These are phyloP conservation scores for Xylogone sp. DNA, from an alignment of 2,329 filamentous ascomycete genomes.

Conservation along the genomic window DNA sequence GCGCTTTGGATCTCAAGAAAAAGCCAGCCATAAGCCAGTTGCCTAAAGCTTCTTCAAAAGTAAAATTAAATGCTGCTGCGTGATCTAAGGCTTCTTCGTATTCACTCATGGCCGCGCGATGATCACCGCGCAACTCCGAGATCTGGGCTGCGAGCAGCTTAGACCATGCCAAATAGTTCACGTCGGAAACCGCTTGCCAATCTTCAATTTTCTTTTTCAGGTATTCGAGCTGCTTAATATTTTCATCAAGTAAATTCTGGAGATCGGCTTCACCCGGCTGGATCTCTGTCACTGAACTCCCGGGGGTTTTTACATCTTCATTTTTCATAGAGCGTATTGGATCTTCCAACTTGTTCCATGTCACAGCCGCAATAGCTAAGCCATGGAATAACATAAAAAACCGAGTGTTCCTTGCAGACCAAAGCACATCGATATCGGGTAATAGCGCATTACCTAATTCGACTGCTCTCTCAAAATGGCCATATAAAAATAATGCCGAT, in stretches of 20 bases:
- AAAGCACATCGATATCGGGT: conserved; percentile 45
- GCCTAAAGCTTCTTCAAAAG: conserved; percentile 68
- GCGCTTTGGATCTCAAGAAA: conserved; percentile 61
- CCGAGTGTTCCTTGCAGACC: conserved; percentile 57
- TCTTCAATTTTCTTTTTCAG: conserved; percentile 59
- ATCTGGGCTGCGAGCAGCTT: conserved; percentile 66
- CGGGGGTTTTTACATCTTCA: background rate
- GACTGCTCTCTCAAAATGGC: conserved; percentile 56
- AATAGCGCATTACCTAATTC: conserved; percentile 51
- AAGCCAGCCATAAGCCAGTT: conserved; percentile 73
- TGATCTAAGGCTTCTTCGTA: conserved; percentile 74
- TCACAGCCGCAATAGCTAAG: conserved; percentile 48
- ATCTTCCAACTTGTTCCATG: conserved; percentile 31
- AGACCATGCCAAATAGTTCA: conserved; percentile 71
- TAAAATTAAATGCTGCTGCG: conserved; percentile 60
- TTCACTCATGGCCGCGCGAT: conserved; percentile 54
- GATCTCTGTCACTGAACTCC: conserved; percentile 24
- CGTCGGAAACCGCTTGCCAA: conserved; percentile 59
- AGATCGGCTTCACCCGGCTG: conserved; percentile 40
- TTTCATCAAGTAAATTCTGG: conserved; percentile 39
- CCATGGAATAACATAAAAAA: conserved; percentile 58
- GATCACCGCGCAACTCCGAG: conserved; percentile 55
- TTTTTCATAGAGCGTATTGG: conserved; percentile 14
- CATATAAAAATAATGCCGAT: conserved; percentile 59
- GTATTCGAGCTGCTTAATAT: conserved; percentile 48